Percentiles rank a stretch among this genome's conserved stretches.
These are phyloP conservation scores for Pinus taeda DNA, from an alignment of 75 land plant species.

Conservation along the genomic window DNA sequence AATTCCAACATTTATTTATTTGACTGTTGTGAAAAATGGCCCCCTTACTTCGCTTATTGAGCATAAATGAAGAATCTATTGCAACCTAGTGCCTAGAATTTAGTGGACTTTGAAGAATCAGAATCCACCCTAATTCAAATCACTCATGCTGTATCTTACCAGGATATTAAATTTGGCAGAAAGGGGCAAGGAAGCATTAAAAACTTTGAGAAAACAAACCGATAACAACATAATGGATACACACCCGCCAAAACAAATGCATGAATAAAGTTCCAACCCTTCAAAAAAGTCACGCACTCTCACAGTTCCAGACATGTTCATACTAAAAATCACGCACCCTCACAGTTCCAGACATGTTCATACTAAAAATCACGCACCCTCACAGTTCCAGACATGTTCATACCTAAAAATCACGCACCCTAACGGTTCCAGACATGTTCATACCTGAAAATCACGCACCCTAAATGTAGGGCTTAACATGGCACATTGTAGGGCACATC, in stretches of 20 bases:
- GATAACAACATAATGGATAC: background rate
- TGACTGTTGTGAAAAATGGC: no score
- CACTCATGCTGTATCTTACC: background rate
- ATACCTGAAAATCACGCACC: slow-evolving; percentile 89
- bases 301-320: no score
- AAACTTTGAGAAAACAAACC: background rate
- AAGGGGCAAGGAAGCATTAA: background rate
- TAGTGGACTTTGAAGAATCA: background rate
- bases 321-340: no score
- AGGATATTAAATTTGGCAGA: background rate
- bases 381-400: no score
- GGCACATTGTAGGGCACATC: slow-evolving; percentile 97
- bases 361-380: slow-evolving; percentile 17
- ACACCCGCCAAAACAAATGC: background rate
- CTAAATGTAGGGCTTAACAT: slow-evolving; percentile 93
- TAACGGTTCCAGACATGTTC: background rate
- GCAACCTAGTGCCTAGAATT: background rate
- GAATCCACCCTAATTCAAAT: background rate
- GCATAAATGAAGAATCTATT: background rate
- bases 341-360: background rate
- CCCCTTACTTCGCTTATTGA: background rate
- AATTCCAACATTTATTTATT: no score
- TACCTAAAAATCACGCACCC: no score
- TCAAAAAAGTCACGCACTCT: background rate
- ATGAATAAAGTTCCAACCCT: background rate